Evolutionary conservation across 768 basidiomycete genomes (phyloP), one percentile per base, ranked within the genome.

Genomic region (Leccinum arenicola): DNA sequence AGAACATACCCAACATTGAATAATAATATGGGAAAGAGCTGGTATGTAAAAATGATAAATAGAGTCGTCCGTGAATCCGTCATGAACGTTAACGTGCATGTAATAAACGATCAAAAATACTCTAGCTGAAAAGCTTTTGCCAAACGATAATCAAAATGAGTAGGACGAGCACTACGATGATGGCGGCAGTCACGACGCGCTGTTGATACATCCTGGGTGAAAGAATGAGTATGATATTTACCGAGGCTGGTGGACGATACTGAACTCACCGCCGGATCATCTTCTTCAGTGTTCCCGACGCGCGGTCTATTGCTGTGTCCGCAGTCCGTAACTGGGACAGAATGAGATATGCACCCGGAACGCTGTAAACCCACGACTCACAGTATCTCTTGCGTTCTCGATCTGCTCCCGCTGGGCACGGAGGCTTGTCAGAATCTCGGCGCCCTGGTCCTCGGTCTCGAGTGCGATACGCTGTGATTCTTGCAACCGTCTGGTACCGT

Each of bases 361-460:
- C 9, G 35, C 9, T 49, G 35, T 3, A 43, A 45, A 31, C 56
- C 50, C 0, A 5, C 7, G 14, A 69, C 88, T 43, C 60, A 96
- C 93, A 49, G 91, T 95, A 74, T 91, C 89, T 66, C 96, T 78
- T 25, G 96, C 84, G 70, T 95, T 90, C 77, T 95, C 89, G 59
- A 99, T 95, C 74, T 95, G 93, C 69, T 98, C 97, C 64, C 97
- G 76, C 75, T 99, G 97, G 2, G 80, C 77, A 56, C 94, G 76
- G 62, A 99, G 78, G 71, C 90, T 94, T 70, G 86, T 73, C 64
- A 99, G 71, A 64, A 99, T 98, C 66, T 94, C 94, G 11, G 94
- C 88, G 9, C 97, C 97, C 48, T 98, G 88, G 69, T 91, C 87
- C 76, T 98, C 97, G 12, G 97, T 98, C 79, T 99, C 96, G 33